Evolutionary conservation across 2,329 filamentous ascomycete species (phyloP), one percentile per base, ranked within the genome.

Genomic region (Mycogone perniciosa): DNA sequence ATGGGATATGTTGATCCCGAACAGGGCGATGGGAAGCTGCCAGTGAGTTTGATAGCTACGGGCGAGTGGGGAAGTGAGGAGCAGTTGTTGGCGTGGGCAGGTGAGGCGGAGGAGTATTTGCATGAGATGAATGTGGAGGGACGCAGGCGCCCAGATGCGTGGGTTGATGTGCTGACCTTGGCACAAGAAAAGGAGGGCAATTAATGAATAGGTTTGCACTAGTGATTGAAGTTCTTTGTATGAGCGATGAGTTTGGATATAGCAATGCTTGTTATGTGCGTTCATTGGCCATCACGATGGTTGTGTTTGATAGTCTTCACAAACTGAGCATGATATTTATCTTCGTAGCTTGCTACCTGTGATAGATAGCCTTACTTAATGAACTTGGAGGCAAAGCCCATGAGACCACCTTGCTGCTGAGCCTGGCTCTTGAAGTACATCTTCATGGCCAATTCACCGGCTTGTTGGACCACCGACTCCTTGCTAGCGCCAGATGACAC

Each of bases 391-490:
- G 76, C 76, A 60, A 80, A 54, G 27, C 67, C 62, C 59, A 75
- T 52, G 47, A 80, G 61, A 5, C 75, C 65, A 27, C 68, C 74
- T 50, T 62, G 55, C 54, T 61, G 52, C 56, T 76, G 68, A 20
- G 77, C 78, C 65, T 89, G 78, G 60, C 79, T 82, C 80, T 95
- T 91, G 74, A 95, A 72, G 69, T 91, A 96, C 81, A 96, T 86
- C 79, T 95, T 90, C 60, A 96, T 69, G 3, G 90, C 91, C 79
- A 88, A 86, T 76, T 95, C 85, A 2, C 84, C 90, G 3, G 91
- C 91, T 67, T 84, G 76, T 64, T 86, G 82, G 43, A 96, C 74
- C 45, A 83, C 89, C 44, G 82, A 84, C 70, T 96, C 82, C 79
- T 96, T 96, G 70, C 81, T 86, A 5, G 85, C 80, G 29, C 77